Conservation (phyloP, 306 rosid genomes). For the Hippophae tibetana region DNA sequence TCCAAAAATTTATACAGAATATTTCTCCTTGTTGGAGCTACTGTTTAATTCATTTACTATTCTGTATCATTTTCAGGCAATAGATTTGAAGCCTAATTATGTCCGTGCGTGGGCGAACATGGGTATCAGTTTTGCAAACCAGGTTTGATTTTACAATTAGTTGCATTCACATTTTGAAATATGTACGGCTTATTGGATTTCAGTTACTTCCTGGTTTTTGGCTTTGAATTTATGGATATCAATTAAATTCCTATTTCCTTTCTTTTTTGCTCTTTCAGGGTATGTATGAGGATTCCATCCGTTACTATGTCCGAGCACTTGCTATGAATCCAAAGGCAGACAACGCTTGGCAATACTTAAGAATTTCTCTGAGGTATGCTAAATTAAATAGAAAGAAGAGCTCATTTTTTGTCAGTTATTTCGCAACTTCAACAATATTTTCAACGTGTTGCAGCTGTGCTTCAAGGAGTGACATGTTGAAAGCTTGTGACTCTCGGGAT, state of each 20-base stretch:
- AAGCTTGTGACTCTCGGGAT: slow-evolving; percentile 87
- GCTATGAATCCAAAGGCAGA: slow-evolving; percentile 98
- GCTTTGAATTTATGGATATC: background rate
- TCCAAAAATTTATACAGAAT: background rate
- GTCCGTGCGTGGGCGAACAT: slow-evolving; percentile 99
- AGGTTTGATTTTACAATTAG: slow-evolving; percentile 36
- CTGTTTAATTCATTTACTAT: background rate
- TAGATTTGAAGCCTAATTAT: slow-evolving; percentile 95
- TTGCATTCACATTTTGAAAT: slow-evolving; percentile 5
- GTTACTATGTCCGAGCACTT: slow-evolving; percentile 90
- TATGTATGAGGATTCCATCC: slow-evolving; percentile 83
- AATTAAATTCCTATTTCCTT: background rate
- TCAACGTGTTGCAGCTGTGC: slow-evolving; percentile 61
- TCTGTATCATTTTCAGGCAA: slow-evolving; percentile 47
- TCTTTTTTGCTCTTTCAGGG: slow-evolving; percentile 38
- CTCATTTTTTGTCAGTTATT: background rate
- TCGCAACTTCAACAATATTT: background rate
- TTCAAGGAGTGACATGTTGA: slow-evolving; percentile 85
- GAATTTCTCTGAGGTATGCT: slow-evolving; percentile 83
- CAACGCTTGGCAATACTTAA: slow-evolving; percentile 93
- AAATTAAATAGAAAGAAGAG: background rate
- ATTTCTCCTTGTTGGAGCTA: background rate
- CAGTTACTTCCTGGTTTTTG: slow-evolving; percentile 3
- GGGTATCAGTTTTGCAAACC: slow-evolving; percentile 98
- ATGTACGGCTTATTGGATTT: background rate